A percentile compares a stretch with the other conserved stretches of the same genome.
Conservation (phyloP, 2,329 filamentous ascomycete genomes). For the Cryphonectria radicalis region DNA sequence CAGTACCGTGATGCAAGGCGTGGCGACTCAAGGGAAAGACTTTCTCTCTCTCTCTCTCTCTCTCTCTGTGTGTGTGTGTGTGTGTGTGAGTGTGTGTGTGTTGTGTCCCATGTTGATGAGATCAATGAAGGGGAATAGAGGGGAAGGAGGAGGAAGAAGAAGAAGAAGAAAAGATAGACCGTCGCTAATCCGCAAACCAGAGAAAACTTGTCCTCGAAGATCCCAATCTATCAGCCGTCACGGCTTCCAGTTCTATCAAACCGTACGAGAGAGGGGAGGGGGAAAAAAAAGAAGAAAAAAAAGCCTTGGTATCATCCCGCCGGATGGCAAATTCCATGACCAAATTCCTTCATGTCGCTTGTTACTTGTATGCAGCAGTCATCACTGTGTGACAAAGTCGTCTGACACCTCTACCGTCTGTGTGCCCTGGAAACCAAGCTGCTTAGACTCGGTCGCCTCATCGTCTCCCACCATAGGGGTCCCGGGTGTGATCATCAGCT, state of each 20-base stretch:
- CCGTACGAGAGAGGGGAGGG: background rate
- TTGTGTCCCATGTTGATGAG: background rate
- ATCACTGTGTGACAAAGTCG: constrained; percentile 41
- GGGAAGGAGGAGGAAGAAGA: background rate
- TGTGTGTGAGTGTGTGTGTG: background rate
- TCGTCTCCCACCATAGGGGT: constrained; percentile 47
- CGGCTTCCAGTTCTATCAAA: background rate
- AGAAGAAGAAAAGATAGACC: background rate
- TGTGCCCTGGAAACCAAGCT: constrained; percentile 44
- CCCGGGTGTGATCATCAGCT: constrained; percentile 54
- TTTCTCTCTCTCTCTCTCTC: background rate
- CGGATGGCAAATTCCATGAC: background rate
- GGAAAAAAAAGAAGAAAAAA: background rate
- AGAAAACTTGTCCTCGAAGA: background rate
- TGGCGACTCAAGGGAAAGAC: background rate
- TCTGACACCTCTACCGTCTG: constrained; percentile 41
- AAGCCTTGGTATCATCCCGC: constrained; percentile 1
- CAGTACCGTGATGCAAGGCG: background rate
- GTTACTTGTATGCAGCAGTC: background rate
- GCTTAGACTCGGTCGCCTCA: constrained; percentile 46
- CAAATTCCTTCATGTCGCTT: background rate
- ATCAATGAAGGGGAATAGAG: too few relatives aligned
- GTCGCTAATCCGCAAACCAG: background rate
- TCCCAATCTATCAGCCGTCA: background rate
- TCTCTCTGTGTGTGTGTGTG: background rate